Base-by-base conservation (phyloP, 1,284 basidiomycete genomes). In the Takashimella tepidaria region DNA sequence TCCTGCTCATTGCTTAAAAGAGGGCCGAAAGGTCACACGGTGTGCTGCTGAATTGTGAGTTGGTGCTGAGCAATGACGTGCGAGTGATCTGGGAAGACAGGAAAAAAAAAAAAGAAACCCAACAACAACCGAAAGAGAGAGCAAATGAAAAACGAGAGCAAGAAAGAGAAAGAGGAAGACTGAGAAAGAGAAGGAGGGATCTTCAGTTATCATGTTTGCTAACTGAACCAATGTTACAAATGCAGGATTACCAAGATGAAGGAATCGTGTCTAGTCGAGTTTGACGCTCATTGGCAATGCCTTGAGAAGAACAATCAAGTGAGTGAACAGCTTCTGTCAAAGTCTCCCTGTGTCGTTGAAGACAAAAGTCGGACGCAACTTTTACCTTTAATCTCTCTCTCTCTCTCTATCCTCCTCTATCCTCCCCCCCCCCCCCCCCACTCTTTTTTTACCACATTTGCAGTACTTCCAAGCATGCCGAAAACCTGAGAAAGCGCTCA, bases 231-330 rank as follows among this genome's bases (percentile, higher is more conserved):
- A 19, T 42, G 40, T 25, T 37, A 24, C 25, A 8, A 41, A 10
- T 3, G 45, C 58, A 97, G 95, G 59, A 91, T 98, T 61, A 82
- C 78, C 58, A 97, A 96, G 81, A 86, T 99, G 81, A 81, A 91
- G 59, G 89, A 95, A 75, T 89, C 88, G 76, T 99, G 96, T 74
- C 74, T 88, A 60, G 80, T 84, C 60, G 85, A 93, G 71, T 98
- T 92, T 70, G 86, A 97, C 64, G 82, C 84, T 20, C 96, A 99
- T 75, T 98, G 92, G 92, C 80, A 87, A 60, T 99, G 96, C 75
- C 78, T 99, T 61, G 96, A 98, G 77, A 79, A 81, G 71, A 89
- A 93, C 78, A 98, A 99, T 80, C 95, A 98, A 78, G 93, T 88
- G 56, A 54, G 83, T 75, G 11, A 22, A n/a, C n/a, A n/a, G n/a